Base-by-base conservation (phyloP, 1,284 basidiomycete species). In the Ustanciosporium gigantosporum region DNA sequence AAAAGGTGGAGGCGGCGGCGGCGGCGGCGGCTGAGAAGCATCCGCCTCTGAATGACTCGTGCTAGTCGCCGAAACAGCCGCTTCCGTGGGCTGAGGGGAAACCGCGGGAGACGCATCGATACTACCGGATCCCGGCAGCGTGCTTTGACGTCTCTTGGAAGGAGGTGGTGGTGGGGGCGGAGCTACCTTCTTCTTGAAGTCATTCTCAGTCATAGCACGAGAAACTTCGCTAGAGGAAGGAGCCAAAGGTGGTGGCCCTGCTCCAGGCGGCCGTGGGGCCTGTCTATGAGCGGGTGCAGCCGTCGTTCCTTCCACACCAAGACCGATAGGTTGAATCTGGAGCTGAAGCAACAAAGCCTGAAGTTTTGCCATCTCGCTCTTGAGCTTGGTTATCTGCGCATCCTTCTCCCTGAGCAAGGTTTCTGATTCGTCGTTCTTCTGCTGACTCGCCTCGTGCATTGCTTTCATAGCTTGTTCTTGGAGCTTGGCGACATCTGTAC, bases 111-210 rank as follows among this genome's bases (percentile, higher is more conserved):
- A n/a, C n/a, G n/a, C n/a, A n/a, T n/a, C n/a, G n/a, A n/a, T n/a
- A n/a, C n/a, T n/a, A 11, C 11, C 27, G 27, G 27, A 29, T 9
- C 27, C 27, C 11, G 27, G 27, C 27, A 29, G 27, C 9, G 27
- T n/a, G n/a, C 27, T 46, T 19, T 46, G 35, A 16, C 39, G 22
- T 25, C 41, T 39, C 29, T 32, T 32, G 9, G 48, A 62, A 9
- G 79, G 75, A 5, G 72, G 73, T n/a, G 72, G 62, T 6, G 78
- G 71, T 2, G 75, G 56, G 8, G 73, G 74, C 1, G 88, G 86
- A 0, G 85, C 79, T 38, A 86, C 85, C 43, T 82, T 82, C 6
- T 81, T 80, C 75, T 88, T 89, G 78, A 86, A 88, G 57, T 86
- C 86, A 68, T 84, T 83, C 76, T 89, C 87, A 13, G 49, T 25